Evolutionary conservation across 2,329 filamentous ascomycete genomes (phyloP).

Genomic region (Fusarium kyushuense): DNA sequence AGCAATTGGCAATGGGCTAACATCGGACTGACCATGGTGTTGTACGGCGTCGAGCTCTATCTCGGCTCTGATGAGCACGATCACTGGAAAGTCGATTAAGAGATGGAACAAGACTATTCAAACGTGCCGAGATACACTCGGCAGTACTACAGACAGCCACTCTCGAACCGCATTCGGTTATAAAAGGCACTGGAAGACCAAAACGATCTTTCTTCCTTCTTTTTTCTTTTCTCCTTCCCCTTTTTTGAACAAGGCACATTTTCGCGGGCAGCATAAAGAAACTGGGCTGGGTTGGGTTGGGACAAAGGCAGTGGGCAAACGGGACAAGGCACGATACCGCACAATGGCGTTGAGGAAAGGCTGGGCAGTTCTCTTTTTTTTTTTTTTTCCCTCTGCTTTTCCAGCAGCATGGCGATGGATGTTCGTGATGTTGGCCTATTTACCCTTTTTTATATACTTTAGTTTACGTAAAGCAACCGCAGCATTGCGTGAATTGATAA

Average conservation of each 20-base stretch:
- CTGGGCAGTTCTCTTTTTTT: conserved; percentile 41
- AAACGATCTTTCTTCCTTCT: conserved; percentile 8
- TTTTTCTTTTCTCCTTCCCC: conserved; percentile 9
- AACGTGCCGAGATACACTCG: neutral
- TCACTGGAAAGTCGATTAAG: conserved; percentile 95
- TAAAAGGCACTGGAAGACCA: conserved; percentile 11
- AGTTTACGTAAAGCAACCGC: conserved; percentile 20
- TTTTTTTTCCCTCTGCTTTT: conserved; percentile 23
- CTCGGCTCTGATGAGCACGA: conserved; percentile 87
- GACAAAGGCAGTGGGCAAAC: conserved; percentile 33
- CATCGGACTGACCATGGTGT: conserved; percentile 84
- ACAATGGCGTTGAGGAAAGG: conserved; percentile 50
- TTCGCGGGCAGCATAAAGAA: conserved; percentile 40
- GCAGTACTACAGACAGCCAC: conserved; percentile 23
- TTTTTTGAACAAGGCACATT: conserved; percentile 33
- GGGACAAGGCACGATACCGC: conserved; percentile 42
- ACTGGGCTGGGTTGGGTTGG: conserved; percentile 41
- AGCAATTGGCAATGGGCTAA: conserved; percentile 97
- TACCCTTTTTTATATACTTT: conserved; percentile 22
- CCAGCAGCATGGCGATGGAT: conserved; percentile 52
- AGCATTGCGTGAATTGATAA: conserved; percentile 23
- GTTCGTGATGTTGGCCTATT: conserved; percentile 42
- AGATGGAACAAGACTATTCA: neutral
- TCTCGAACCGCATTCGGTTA: conserved; percentile 11
- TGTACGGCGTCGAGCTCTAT: conserved; percentile 92